Evolutionary conservation across 345 rosid genomes (phyloP), one percentile per base, ranked within the genome.

Genomic region (Eucalyptus viminalis): DNA sequence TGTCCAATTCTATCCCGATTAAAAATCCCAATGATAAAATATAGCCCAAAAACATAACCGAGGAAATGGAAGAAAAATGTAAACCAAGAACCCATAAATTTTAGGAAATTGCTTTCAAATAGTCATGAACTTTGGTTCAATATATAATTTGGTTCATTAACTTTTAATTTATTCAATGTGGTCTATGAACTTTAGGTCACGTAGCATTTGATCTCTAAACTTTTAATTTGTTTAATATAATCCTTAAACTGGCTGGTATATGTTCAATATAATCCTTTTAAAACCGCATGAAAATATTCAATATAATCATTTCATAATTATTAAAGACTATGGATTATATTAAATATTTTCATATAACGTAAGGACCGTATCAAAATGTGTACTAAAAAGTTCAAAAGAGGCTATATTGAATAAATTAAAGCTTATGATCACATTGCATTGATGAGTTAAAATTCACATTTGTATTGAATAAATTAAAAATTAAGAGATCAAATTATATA

Each of bases 181-280:
- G 2, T 53, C 0, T 0, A 53, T 53, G 58, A 53, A 53, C 2
- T 53, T 53, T 21, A 19, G 25, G 25, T 53, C 4, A 21, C n/a
- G n/a, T n/a, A n/a, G n/a, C n/a, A n/a, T n/a, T n/a, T 21, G 0
- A 8, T 8, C 0, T 8, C 5, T 4, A 0, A 53, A 19, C 10
- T 53, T 53, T 53, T 53, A 53, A 19, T 53, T 53, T 53, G 0
- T 53, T 53, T 53, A 51, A 51, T 17, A 17, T 17, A 51, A 0
- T 17, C 2, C 5, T 53, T 19, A 53, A 53, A 19, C 2, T 19
- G n/a, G 8, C 19, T 19, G 5, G 24, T 53, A 53, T 2, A 8
- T 3, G 5, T 53, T 53, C 24, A 53, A 19, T 53, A 19, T 0
- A 53, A 53, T 53, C 1, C 4, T 1, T 53, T n/a, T n/a, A n/a